These are phyloP conservation scores for Bacidia rubella DNA, from an alignment of 495 filamentous ascomycete species.

Conservation along the genomic window DNA sequence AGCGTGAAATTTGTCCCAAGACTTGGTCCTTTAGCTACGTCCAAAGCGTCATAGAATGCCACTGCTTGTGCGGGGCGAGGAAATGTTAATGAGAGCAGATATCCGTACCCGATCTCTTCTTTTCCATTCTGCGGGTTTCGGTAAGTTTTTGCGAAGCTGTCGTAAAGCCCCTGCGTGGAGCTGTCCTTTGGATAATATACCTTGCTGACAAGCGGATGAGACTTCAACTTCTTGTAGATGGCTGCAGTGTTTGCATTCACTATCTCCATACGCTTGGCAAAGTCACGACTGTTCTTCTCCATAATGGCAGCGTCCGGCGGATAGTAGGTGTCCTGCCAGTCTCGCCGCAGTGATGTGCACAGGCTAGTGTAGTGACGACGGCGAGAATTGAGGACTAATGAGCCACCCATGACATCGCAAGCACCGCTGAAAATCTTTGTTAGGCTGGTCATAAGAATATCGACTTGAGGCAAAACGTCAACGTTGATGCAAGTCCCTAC, in stretches of 20 bases:
- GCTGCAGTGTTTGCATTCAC: constrained; percentile 8
- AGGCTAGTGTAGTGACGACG: no score
- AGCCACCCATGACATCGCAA: constrained; percentile 23
- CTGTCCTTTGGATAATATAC: background rate
- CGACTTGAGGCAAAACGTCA: constrained; percentile 23
- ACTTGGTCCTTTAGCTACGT: constrained; percentile 19
- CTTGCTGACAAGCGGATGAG: background rate
- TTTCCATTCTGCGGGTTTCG: background rate
- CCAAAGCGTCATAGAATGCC: constrained; percentile 16
- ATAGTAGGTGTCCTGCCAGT: constrained; percentile 6
- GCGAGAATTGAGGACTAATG: no score
- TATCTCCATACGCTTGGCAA: constrained; percentile 12
- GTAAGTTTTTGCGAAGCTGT: background rate
- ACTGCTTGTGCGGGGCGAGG: constrained; percentile 9
- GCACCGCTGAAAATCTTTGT: constrained; percentile 24
- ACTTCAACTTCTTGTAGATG: background rate
- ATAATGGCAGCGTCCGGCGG: constrained; percentile 14
- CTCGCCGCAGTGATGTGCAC: background rate
- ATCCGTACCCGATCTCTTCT: constrained; percentile 2
- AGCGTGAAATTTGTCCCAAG: constrained; percentile 20
- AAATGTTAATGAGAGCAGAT: background rate
- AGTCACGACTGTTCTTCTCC: constrained; percentile 13
- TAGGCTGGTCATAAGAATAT: constrained; percentile 22
- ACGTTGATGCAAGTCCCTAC: constrained; percentile 36
- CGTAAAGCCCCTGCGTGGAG: background rate